These are phyloP conservation scores for Tricholoma flavovirens DNA, from an alignment of 768 basidiomycete species.

Conservation along the genomic window DNA sequence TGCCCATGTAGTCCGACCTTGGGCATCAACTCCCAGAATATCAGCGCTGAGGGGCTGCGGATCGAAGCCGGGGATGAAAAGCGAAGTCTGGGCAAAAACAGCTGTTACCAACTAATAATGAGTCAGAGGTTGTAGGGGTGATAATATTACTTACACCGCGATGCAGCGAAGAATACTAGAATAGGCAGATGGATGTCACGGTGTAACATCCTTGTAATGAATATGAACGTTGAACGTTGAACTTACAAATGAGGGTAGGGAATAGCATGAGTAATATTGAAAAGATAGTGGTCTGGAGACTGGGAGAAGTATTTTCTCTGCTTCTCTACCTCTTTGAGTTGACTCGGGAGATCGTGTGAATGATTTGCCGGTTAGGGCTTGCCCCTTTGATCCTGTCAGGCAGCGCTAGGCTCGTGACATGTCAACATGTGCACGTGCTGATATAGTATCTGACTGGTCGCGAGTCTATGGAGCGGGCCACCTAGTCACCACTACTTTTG, in stretches of 20 bases:
- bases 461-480: too few relatives aligned
- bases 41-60: constrained; percentile 24
- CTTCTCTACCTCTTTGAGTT: too few relatives aligned
- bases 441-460: too few relatives aligned
- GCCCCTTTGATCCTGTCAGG: too few relatives aligned
- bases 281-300: too few relatives aligned
- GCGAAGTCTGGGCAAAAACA: constrained; percentile 19
- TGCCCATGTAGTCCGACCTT: constrained; percentile 23
- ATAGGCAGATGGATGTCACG: background rate
- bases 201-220: background rate
- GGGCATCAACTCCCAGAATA: constrained; percentile 19
- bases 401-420: too few relatives aligned
- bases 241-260: background rate
- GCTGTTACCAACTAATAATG: constrained; percentile 15
- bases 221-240: background rate
- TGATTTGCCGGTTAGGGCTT: too few relatives aligned
- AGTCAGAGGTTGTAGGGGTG: background rate
- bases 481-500: too few relatives aligned
- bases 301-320: too few relatives aligned
- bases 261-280: background rate
- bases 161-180: constrained; percentile 2
- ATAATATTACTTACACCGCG: constrained; percentile 2
- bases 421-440: too few relatives aligned
- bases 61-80: constrained; percentile 22
- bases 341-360: too few relatives aligned